Base-by-base conservation (phyloP, 306 rosid genomes). In the Dryas octopetala region DNA sequence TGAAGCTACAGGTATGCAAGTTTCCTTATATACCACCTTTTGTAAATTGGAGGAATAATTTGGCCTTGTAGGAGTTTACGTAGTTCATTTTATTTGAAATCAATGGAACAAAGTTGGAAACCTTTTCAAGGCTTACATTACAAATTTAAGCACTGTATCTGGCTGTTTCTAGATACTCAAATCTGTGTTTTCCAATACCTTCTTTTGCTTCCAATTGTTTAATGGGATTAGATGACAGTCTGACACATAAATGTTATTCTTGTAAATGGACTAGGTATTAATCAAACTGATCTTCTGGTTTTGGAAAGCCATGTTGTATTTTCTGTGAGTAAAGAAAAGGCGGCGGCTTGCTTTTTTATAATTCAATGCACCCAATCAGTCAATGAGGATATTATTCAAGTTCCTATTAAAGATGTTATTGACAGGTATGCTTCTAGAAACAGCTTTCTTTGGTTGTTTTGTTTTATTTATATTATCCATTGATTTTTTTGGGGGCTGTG, bases 311-410 rank as follows among this genome's bases (percentile, higher is more conserved):
- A 81, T 74, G 83, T 83, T 64, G 84, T 88, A 71, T 91, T 88
- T 82, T 91, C 96, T 75, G 77, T 78, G 48, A 80, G 83, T 85
- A 89, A 85, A 85, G 91, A 82, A 72, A 93, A 86, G 90, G 70
- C 79, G 73, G 86, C 89, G 51, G 78, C 85, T 78, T 83, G 78
- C 75, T 89, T 91, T 79, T 91, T 78, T 73, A 85, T 91, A 53
- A 89, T 91, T 82, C 90, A 78, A 71, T 91, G 89, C 84, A 69
- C 82, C 75, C 53, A 52, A 74, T 59, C 78, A 6, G 64, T 72
- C 73, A 50, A 68, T 44, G 84, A 76, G 66, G 81, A 71, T 44
- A 80, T 70, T 58, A 11, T 74, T 84, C 75, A 43, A 78, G 61
- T 86, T 80, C 90, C 97, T 28, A 70, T 91, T 66, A 82, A 84